These are phyloP conservation scores for Medicago arabica DNA, from an alignment of 306 rosid species.

Conservation along the genomic window DNA sequence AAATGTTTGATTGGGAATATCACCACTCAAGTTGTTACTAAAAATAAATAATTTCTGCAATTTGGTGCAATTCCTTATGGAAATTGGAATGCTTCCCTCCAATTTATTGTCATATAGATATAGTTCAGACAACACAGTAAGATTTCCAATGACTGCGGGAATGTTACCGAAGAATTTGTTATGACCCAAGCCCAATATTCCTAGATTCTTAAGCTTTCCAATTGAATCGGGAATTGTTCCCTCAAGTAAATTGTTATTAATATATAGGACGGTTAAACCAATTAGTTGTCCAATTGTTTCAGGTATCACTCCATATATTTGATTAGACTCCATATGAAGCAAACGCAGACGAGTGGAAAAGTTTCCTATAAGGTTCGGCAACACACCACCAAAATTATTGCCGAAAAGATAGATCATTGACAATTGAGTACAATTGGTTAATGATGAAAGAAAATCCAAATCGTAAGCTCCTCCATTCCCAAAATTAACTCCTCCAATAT, in stretches of 20 bases:
- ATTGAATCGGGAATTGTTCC: constrained; percentile 43
- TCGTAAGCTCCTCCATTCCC: constrained; percentile 34
- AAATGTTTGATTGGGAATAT: too few species aligned
- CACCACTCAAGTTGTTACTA: too few species aligned
- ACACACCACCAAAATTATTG: constrained; percentile 36
- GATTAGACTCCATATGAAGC: neutral
- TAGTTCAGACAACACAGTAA: neutral
- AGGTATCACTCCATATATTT: constrained; percentile 41
- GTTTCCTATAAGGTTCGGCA: constrained; percentile 37
- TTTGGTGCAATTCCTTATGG: neutral
- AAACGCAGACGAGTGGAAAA: neutral
- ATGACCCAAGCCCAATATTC: fast-evolving
- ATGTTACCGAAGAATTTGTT: constrained; percentile 32
- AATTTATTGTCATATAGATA: too few species aligned
- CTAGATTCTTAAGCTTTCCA: constrained; percentile 37
- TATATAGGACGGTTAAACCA: too few species aligned
- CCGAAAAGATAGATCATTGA: fast-evolving
- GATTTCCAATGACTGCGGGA: neutral
- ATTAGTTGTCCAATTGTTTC: constrained; percentile 39
- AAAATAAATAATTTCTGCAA: neutral
- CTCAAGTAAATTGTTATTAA: constrained; percentile 36
- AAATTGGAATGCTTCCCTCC: neutral
- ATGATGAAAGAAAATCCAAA: constrained; percentile 42
- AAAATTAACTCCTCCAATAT: neutral
- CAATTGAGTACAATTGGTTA: constrained; percentile 41